A percentile compares a stretch with the other conserved stretches of the same genome.
Conservation (phyloP, 2,329 filamentous ascomycete species). For the Xylariaceae sp. region DNA sequence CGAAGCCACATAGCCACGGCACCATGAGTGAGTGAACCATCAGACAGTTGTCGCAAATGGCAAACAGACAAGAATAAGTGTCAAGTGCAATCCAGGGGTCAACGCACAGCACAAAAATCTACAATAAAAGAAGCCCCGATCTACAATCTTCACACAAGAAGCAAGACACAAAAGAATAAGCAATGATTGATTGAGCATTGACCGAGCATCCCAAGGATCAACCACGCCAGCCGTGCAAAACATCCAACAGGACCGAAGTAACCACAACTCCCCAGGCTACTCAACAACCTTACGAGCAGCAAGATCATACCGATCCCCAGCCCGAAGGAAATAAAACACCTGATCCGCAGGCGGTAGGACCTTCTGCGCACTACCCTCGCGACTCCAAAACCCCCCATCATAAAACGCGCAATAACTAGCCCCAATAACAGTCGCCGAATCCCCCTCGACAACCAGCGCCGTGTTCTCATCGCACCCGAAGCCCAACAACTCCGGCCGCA, state of each 20-base stretch:
- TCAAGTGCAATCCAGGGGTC: background rate
- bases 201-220: background rate
- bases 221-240: too few relatives aligned
- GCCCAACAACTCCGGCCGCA: conserved; percentile 31
- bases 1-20: background rate
- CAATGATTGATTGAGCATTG: background rate
- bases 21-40: background rate
- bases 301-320: conserved; percentile 31
- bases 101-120: background rate
- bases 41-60: background rate
- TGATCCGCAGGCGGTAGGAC: conserved; percentile 25
- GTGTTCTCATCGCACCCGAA: conserved; percentile 35
- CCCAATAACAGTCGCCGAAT: conserved; percentile 29
- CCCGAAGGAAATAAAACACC: conserved; percentile 31
- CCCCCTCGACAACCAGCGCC: conserved; percentile 31
- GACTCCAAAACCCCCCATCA: conserved; percentile 32
- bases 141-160: background rate
- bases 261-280: background rate
- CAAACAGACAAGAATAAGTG: background rate
- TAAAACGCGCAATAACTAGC: conserved; percentile 34
- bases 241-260: background rate
- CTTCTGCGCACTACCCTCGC: conserved; percentile 32
- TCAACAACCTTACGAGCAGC: conserved; percentile 28
- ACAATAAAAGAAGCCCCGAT: background rate
- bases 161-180: background rate